Conservation (phyloP, 1,284 basidiomycete genomes). For the Ceratobasidium theobromae region DNA sequence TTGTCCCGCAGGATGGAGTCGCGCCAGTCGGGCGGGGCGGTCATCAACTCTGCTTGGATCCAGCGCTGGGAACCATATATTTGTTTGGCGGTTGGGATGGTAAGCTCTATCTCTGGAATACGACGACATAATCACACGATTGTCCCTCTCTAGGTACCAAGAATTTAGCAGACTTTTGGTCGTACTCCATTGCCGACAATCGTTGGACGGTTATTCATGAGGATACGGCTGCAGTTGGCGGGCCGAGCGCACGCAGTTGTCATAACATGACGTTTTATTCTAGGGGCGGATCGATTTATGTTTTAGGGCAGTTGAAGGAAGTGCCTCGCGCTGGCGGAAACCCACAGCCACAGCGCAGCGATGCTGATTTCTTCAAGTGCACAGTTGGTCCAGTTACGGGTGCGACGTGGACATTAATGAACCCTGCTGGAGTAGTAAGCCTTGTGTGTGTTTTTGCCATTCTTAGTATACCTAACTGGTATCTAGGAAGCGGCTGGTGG, state of each 20-base stretch:
- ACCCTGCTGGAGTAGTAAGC: slow-evolving; percentile 62
- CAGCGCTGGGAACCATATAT: slow-evolving; percentile 63
- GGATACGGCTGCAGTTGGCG: slow-evolving; percentile 57
- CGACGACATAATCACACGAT: too few relatives aligned
- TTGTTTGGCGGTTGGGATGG: slow-evolving; percentile 83
- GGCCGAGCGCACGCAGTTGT: slow-evolving; percentile 72
- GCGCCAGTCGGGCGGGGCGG: slow-evolving; percentile 65
- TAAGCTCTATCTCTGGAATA: background rate
- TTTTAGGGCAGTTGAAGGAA: slow-evolving; percentile 47
- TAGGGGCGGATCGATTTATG: slow-evolving; percentile 68
- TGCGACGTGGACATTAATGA: slow-evolving; percentile 68
- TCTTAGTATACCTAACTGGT: background rate
- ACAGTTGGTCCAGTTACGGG: slow-evolving; percentile 59
- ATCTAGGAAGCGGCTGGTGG: slow-evolving; percentile 57
- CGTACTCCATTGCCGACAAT: slow-evolving; percentile 62
- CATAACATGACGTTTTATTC: slow-evolving; percentile 82
- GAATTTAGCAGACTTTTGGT: slow-evolving; percentile 79
- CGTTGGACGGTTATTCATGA: slow-evolving; percentile 65
- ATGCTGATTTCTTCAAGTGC: slow-evolving; percentile 68
- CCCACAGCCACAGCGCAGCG: slow-evolving; percentile 1
- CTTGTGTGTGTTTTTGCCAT: background rate
- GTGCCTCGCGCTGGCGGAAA: slow-evolving; percentile 1
- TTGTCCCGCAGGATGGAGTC: slow-evolving; percentile 57
- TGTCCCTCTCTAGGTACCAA: slow-evolving; percentile 42
- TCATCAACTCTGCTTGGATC: slow-evolving; percentile 80